Evolutionary conservation across 441 rosid genomes (phyloP), one percentile per base, ranked within the genome.

Genomic region (Populus tomentosa): DNA sequence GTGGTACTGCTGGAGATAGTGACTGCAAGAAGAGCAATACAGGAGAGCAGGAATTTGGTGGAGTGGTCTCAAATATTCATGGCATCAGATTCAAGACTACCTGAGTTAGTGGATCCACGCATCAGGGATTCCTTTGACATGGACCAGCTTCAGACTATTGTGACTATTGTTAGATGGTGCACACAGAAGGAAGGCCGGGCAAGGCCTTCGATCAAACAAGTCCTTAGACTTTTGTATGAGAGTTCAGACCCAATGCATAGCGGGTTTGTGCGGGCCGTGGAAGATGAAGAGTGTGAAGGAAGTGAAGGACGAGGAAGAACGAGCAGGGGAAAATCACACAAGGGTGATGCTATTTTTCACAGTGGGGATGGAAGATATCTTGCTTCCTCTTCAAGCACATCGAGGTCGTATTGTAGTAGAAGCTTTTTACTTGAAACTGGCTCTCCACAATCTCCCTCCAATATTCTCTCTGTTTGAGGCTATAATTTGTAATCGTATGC

Each of bases 171-270:
- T 65, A 89, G 90, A 83, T 90, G 93, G 98, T 94, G 99, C 87
- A 96, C 97, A 1, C 95, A 91, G 82, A 89, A 79, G 82, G 97
- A 92, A 90, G 93, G 92, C 16, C 80, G 77, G 62, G 88, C 90
- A 21, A 87, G 99, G 85, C 98, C 98, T 84, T 91, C 98, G 0
- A 90, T 96, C 75, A 96, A 94, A 81, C 98, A 96, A 73, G 93
- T 94, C 35, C 89, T 94, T 46, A 81, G 94, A 84, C 88, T 90
- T 72, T 84, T 94, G 81, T 90, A 90, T 2, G 98, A 96, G 83
- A 91, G 97, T 81, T 90, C 90, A 24, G 99, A 96, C 80, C 96
- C 95, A 0, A 82, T 91, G 84, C 94, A 92, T 67, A 83, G 90
- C 4, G 92, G 95, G 75, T 88, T 94, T 78, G 80, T 90, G 67